phyloP scores from a whole-genome alignment of 306 rosid genomes.

The Fagus crenata region DNA sequence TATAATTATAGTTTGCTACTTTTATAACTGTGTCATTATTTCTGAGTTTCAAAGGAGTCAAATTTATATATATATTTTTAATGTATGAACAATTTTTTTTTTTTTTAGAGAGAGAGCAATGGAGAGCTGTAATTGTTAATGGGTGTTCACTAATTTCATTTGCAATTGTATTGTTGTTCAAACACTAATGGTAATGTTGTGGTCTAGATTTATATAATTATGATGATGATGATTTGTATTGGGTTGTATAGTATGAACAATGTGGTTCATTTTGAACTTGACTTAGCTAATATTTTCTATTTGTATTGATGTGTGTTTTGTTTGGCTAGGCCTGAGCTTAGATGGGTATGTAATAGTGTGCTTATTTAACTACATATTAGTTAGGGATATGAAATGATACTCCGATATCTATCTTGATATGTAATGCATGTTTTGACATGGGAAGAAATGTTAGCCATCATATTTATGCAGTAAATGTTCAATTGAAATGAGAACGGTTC shows the following conservation, averaged over 20 bases:
- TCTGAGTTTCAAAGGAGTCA: neutral
- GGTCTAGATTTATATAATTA: too few species aligned
- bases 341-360: neutral
- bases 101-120: neutral
- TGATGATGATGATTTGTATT: too few species aligned
- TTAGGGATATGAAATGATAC: neutral
- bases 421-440: neutral
- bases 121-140: neutral
- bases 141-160: neutral
- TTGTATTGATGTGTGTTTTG: neutral
- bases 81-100: too few species aligned
- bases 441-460: conserved; percentile 1
- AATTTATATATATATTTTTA: neutral
- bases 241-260: neutral
- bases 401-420: too few species aligned
- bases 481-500: neutral
- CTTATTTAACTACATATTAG: neutral
- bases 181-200: too few species aligned
- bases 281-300: neutral
- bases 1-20: too few species aligned
- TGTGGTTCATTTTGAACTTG: neutral
- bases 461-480: neutral
- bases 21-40: neutral
- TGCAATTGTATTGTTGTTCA: neutral
- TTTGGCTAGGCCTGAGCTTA: neutral